A percentile compares a stretch with the other conserved stretches of the same genome.
phyloP scores from a whole-genome alignment of 2,329 filamentous ascomycete genomes.

The Neurospora crassa region DNA sequence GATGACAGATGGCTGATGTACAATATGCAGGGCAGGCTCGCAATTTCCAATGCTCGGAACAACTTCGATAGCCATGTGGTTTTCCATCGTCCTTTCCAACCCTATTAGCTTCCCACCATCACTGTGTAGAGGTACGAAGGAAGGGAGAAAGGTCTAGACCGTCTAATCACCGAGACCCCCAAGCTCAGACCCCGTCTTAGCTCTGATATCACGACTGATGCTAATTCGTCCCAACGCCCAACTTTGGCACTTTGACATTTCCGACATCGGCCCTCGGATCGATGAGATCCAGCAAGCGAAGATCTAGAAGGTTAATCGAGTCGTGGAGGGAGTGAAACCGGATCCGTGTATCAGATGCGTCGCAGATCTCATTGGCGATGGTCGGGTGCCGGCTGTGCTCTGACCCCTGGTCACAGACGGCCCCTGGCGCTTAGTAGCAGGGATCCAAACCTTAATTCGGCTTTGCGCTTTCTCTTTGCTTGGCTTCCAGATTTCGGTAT shows the following conservation, averaged over 20 bases:
- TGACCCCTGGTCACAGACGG: not conserved
- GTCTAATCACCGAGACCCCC: not conserved
- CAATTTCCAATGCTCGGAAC: not conserved
- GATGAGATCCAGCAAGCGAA: not conserved
- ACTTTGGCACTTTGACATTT: not conserved
- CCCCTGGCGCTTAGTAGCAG: not conserved
- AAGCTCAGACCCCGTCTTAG: not conserved
- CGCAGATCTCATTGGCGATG: not conserved
- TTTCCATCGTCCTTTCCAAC: not conserved
- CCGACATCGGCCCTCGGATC: not conserved
- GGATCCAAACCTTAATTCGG: not conserved
- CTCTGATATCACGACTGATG: not conserved
- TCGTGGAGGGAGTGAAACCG: not conserved
- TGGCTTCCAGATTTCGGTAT: not conserved
- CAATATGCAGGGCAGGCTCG: not conserved
- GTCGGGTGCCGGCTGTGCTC: not conserved
- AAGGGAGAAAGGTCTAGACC: not conserved
- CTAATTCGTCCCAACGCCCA: not conserved
- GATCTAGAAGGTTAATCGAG: constrained; percentile 1
- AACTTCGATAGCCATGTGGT: not conserved
- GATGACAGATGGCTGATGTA: not conserved
- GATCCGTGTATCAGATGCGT: not conserved
- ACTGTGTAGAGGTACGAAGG: not conserved
- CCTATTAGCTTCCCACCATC: not conserved
- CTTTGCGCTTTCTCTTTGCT: not conserved